Conservation (phyloP, 345 rosid species). For the Gossypium herbaceum region DNA sequence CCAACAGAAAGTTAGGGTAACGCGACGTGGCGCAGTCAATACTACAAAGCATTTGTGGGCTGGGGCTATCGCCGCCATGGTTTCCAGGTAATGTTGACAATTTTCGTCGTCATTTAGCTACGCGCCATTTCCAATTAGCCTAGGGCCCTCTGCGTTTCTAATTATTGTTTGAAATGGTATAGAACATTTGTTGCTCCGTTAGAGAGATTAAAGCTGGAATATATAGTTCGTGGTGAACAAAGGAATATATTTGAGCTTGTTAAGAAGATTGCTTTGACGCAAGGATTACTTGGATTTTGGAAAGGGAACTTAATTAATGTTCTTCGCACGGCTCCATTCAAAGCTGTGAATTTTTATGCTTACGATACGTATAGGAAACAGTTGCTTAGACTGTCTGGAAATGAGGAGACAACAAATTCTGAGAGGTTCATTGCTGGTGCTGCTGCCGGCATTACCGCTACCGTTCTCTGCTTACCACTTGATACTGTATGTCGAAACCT, state of each 20-base stretch:
- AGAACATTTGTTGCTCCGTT: constrained; percentile 79
- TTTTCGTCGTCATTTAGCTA: background rate
- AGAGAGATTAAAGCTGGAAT: constrained; percentile 76
- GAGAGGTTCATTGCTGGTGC: constrained; percentile 77
- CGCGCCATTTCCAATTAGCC: background rate
- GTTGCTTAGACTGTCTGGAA: constrained; percentile 50
- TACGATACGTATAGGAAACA: constrained; percentile 70
- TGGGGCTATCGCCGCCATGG: constrained; percentile 80
- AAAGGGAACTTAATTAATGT: constrained; percentile 70
- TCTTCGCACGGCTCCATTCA: constrained; percentile 75
- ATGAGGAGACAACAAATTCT: constrained; percentile 58
- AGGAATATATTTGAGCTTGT: constrained; percentile 43
- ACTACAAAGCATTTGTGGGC: constrained; percentile 73
- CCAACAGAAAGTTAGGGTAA: constrained; percentile 27
- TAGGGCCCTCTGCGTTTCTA: background rate
- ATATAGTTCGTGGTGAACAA: constrained; percentile 71
- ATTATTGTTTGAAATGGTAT: constrained; percentile 15
- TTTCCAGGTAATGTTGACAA: constrained; percentile 50
- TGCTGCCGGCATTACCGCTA: constrained; percentile 73
- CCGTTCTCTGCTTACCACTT: constrained; percentile 64
- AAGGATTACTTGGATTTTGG: constrained; percentile 72
- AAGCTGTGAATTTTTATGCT: constrained; percentile 69
- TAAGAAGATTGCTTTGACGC: constrained; percentile 48
- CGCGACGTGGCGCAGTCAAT: constrained; percentile 34
- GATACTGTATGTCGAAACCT: constrained; percentile 50